A percentile compares a stretch with the other conserved stretches of the same genome.
These are phyloP conservation scores for Cicer yamashitae DNA, from an alignment of 306 rosid species.

Conservation along the genomic window DNA sequence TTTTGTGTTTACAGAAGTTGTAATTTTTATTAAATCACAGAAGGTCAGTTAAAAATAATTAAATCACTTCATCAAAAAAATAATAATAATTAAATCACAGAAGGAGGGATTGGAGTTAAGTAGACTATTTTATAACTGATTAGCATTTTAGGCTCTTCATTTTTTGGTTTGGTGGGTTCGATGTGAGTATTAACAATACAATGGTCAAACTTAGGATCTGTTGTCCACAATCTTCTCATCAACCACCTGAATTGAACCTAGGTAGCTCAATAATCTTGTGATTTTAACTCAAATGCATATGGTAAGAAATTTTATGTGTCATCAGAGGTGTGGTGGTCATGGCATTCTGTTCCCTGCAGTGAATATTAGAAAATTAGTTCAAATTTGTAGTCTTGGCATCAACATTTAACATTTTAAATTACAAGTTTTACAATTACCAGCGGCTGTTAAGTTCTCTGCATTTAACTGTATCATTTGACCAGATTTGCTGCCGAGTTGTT, in stretches of 20 bases:
- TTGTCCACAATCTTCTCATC: slow-evolving; percentile 26
- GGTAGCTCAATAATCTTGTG: slow-evolving; percentile 2
- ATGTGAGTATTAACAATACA: slow-evolving; percentile 21
- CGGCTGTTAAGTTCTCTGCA: slow-evolving; percentile 14
- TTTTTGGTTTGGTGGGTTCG: slow-evolving; percentile 21
- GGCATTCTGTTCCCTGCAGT: slow-evolving; percentile 1
- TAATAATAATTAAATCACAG: not conserved
- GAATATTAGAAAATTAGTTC: not conserved
- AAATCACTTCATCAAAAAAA: too few relatives aligned
- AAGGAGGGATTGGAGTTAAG: slow-evolving; percentile 2
- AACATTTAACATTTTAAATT: not conserved
- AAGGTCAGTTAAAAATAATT: not conserved
- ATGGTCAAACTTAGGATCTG: slow-evolving; percentile 14
- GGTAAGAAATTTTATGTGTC: slow-evolving; percentile 2
- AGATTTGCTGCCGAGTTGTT: slow-evolving; percentile 99
- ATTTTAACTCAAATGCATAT: slow-evolving; percentile 33
- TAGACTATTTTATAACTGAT: not conserved
- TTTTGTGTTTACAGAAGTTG: not conserved
- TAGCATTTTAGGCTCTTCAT: not conserved
- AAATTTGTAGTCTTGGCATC: slow-evolving; percentile 9
- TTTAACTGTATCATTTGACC: slow-evolving; percentile 40
- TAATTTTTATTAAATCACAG: slow-evolving; percentile 10
- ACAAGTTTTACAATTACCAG: not conserved
- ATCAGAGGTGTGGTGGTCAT: slow-evolving; percentile 10
- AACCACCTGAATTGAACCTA: slow-evolving; percentile 21